A percentile compares a stretch with the other conserved stretches of the same genome.
phyloP scores from a whole-genome alignment of 352 stramenopile species.

The Nothophytophthora sp. region DNA sequence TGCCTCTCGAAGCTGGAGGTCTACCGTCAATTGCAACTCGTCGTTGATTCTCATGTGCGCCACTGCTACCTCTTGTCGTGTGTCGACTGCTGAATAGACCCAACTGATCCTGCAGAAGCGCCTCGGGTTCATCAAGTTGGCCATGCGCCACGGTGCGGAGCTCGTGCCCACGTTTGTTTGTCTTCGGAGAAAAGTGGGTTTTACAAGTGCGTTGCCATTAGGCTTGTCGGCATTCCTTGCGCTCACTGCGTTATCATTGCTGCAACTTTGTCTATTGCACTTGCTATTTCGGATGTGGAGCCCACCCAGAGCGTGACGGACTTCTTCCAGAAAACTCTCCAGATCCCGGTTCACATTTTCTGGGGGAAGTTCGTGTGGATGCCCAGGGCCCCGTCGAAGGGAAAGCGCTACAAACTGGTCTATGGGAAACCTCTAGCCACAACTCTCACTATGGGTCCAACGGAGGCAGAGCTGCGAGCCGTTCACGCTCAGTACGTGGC shows the following conservation, averaged over 20 bases:
- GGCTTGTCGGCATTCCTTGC: no score
- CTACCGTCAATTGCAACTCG: no score
- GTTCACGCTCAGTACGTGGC: constrained; percentile 32
- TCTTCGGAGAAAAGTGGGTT: no score
- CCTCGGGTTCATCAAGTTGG: no score
- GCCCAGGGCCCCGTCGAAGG: constrained; percentile 23
- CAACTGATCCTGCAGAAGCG: no score
- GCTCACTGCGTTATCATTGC: neutral
- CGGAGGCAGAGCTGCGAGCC: constrained; percentile 21
- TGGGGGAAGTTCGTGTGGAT: constrained; percentile 42
- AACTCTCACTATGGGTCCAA: constrained; percentile 14
- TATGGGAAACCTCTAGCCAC: constrained; percentile 37
- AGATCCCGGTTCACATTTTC: constrained; percentile 37
- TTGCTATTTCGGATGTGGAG: constrained; percentile 26
- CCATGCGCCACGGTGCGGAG: no score
- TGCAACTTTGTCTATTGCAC: neutral
- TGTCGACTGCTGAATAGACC: no score
- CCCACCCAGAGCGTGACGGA: constrained; percentile 20
- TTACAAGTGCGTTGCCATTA: no score
- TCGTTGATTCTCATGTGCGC: no score
- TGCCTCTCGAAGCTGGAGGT: no score
- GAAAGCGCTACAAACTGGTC: constrained; percentile 37
- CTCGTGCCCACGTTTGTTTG: no score
- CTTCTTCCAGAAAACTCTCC: constrained; percentile 25
- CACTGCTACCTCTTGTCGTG: no score